phyloP scores from a whole-genome alignment of 1,284 basidiomycete genomes.

The Fomitopsis pinicola region DNA sequence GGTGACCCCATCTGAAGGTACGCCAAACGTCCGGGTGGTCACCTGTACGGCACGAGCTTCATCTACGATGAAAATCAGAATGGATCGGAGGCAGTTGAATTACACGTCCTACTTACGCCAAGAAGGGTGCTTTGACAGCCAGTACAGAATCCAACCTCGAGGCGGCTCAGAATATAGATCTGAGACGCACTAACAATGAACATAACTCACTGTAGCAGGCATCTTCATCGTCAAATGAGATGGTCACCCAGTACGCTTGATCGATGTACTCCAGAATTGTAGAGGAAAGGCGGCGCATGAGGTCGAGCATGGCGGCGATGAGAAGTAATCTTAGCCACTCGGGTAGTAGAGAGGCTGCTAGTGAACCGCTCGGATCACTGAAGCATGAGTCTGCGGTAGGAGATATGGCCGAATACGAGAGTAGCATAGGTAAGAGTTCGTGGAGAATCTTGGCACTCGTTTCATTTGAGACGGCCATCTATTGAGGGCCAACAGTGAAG shows the following conservation, averaged over 20 bases:
- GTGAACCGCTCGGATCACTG: no score
- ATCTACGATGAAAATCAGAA: constrained; percentile 8
- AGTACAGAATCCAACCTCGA: constrained; percentile 26
- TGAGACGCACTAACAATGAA: no score
- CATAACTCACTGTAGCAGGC: constrained; percentile 46
- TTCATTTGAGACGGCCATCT: no score
- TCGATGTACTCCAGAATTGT: constrained; percentile 38
- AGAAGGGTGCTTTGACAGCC: constrained; percentile 30
- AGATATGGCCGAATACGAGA: no score
- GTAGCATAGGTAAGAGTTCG: no score
- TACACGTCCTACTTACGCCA: constrained; percentile 21
- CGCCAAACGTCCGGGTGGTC: constrained; percentile 23
- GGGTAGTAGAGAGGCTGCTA: constrained; percentile 33
- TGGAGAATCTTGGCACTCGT: no score
- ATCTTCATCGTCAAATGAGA: constrained; percentile 56
- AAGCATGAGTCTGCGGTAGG: no score
- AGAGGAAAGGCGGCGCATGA: constrained; percentile 41
- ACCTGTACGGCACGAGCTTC: constrained; percentile 29
- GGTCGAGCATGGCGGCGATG: constrained; percentile 59
- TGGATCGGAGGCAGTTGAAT: background rate
- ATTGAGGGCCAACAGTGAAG: no score
- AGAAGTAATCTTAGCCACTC: constrained; percentile 64
- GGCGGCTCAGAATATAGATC: no score
- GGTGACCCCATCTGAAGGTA: constrained; percentile 13
- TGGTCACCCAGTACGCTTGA: constrained; percentile 59